Evolutionary conservation across 164 flowering plant species (phyloP).

Genomic region (Houttuynia cordata): DNA sequence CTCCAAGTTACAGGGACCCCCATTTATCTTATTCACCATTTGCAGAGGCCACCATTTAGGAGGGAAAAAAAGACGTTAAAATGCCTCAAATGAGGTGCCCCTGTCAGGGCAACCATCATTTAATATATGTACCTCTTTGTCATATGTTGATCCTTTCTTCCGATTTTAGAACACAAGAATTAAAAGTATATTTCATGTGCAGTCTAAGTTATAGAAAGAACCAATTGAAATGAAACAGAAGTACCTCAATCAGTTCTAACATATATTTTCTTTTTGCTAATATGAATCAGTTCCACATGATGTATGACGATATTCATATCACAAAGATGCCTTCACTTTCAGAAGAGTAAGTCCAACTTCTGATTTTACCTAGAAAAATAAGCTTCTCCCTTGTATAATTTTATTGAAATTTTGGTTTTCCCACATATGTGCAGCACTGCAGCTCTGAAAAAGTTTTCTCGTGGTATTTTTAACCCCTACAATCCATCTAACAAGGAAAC

Average conservation of each 20-base stretch:
- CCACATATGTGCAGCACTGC: slow-evolving; percentile 77
- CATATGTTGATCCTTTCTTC: too few species aligned
- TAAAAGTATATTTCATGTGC: slow-evolving; percentile 15
- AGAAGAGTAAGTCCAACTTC: slow-evolving; percentile 41
- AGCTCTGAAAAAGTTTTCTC: slow-evolving; percentile 61
- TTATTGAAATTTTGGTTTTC: not conserved
- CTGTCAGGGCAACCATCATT: too few species aligned
- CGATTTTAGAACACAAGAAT: too few species aligned
- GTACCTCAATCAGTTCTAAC: slow-evolving; percentile 81
- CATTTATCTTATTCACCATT: too few species aligned
- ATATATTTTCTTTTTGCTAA: too few species aligned
- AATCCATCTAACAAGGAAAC: slow-evolving; percentile 32
- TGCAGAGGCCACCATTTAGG: too few species aligned
- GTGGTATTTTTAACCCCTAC: slow-evolving; percentile 46
- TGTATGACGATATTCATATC: slow-evolving; percentile 86
- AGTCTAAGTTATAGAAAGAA: slow-evolving; percentile 83
- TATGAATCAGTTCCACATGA: slow-evolving; percentile 89
- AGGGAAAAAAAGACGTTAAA: too few species aligned
- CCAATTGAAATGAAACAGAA: slow-evolving; percentile 93
- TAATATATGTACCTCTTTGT: too few species aligned
- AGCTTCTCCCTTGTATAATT: not conserved
- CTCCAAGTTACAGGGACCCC: too few species aligned
- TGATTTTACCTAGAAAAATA: not conserved
- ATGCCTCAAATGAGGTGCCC: too few species aligned
- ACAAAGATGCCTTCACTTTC: slow-evolving; percentile 87